Percentiles rank a stretch among this genome's conserved stretches.
phyloP scores from a whole-genome alignment of 805 yeast genomes.

The Brettanomyces naardenensis region DNA sequence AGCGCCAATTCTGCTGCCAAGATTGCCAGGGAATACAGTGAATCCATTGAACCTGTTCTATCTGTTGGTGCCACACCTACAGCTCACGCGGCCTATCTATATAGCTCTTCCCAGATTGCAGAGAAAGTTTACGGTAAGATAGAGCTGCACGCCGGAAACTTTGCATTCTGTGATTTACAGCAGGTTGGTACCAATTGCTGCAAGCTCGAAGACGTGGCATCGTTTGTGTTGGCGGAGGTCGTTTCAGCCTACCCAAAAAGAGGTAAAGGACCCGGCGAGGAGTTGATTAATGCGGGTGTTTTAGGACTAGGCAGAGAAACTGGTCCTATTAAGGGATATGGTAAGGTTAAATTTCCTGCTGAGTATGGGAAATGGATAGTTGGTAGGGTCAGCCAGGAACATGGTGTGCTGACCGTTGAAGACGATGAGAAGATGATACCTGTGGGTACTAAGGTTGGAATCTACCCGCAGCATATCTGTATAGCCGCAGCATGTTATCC shows the following conservation, averaged over 20 bases:
- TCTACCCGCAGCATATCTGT: constrained; percentile 68
- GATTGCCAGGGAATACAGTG: constrained; percentile 28
- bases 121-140: constrained; percentile 29
- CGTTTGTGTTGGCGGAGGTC: constrained; percentile 50
- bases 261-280: constrained; percentile 50
- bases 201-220: constrained; percentile 35
- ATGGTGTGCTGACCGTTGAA: constrained; percentile 58
- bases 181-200: constrained; percentile 67
- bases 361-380: constrained; percentile 48
- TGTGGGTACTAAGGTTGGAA: constrained; percentile 43
- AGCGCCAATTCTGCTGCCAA: constrained; percentile 49
- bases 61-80: constrained; percentile 85
- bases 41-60: constrained; percentile 34
- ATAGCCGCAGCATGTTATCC: constrained; percentile 59
- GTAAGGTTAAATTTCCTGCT: constrained; percentile 29
- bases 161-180: constrained; percentile 65
- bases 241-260: constrained; percentile 52
- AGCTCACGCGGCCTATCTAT: constrained; percentile 43
- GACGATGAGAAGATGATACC: constrained; percentile 34
- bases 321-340: constrained; percentile 55
- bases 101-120: constrained; percentile 11
- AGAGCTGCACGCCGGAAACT: constrained; percentile 80
- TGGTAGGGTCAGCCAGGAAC: constrained; percentile 70
- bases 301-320: constrained; percentile 60
- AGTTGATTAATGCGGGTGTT: constrained; percentile 65